phyloP scores from a whole-genome alignment of 2,329 filamentous ascomycete species.

The Ophiosphaerella korrae region DNA sequence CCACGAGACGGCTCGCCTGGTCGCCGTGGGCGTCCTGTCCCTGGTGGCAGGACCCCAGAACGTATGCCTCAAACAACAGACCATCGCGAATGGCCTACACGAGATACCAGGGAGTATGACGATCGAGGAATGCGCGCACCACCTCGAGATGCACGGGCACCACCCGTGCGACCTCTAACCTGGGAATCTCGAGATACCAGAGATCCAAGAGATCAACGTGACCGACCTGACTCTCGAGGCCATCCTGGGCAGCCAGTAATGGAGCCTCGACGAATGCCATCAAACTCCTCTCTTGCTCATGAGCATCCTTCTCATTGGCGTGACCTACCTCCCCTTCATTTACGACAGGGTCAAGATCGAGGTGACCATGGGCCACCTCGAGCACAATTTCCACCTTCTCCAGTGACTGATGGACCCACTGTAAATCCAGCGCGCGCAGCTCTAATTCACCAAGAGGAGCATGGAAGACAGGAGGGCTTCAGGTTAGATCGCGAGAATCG shows the following conservation, averaged over 20 bases:
- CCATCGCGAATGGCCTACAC: constrained; percentile 37
- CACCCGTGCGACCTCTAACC: constrained; percentile 24
- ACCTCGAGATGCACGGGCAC: constrained; percentile 37
- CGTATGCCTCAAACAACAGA: constrained; percentile 27
- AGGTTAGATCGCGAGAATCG: constrained; percentile 36
- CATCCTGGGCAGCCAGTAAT: constrained; percentile 22
- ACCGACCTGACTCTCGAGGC: constrained; percentile 38
- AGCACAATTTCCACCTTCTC: constrained; percentile 13
- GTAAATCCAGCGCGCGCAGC: constrained; percentile 53
- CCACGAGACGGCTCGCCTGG: constrained; percentile 51
- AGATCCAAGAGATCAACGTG: constrained; percentile 36
- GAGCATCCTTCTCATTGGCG: constrained; percentile 34
- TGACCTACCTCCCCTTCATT: constrained; percentile 25
- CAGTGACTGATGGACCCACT: constrained; percentile 25
- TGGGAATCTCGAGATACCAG: constrained; percentile 37
- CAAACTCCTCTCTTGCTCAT: constrained; percentile 24
- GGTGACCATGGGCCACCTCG: constrained; percentile 23
- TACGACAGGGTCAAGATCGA: constrained; percentile 30
- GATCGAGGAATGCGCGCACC: constrained; percentile 42
- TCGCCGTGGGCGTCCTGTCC: constrained; percentile 37
- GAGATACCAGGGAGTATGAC: constrained; percentile 44
- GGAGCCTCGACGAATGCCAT: constrained; percentile 29
- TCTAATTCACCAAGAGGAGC: constrained; percentile 45
- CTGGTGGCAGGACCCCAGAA: constrained; percentile 46
- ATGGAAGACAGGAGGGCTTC: constrained; percentile 33